Evolutionary conservation across 805 yeast species (phyloP), one percentile per base, ranked within the genome.

Genomic region (Saccharomycopsis sp.): DNA sequence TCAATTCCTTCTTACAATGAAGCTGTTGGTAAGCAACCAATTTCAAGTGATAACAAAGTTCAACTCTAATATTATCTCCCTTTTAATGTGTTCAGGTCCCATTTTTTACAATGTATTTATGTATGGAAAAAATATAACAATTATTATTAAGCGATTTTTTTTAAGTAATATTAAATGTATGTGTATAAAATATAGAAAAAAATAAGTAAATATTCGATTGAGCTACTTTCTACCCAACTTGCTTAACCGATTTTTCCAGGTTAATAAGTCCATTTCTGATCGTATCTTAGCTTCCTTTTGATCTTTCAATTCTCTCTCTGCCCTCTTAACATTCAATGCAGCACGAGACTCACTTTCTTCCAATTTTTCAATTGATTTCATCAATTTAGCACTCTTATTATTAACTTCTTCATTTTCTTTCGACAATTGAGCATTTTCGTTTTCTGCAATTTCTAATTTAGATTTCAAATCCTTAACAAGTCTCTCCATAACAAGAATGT

Each of bases 401-500:
- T 77, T 81, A 48, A 72, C 70, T 43, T 71, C 70, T 49, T 71
- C 65, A 54, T 76, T 77, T 52, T 81, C 88, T 41, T 73, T 79
- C 48, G 74, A 74, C 47, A 78, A 77, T 43, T 70, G 63, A 41
- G 70, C 67, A 29, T 75, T 66, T 20, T 76, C 70, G 37, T 65
- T 66, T 3, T 66, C 56, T 52, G 81, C 81, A 50, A 68, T 74
- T 23, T 70, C 75, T 43, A 70, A 67, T 38, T 75, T 69, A 29
- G 68, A 66, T 45, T 73, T 71, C 38, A 80, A 60, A 23, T 79
- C 81, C 40, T 73, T 74, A 24, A 79, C 62, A 3, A 70, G 62
- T 50, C 81, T 71, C 51, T 77, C 77, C 34, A 81, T 62, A 54
- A 79, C 81, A 23, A 70, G 67, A 40, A 74, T 73, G 37, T 77